These are phyloP conservation scores for Mortierella sp. DNA, from an alignment of 371 early-diverging fungal genomes.

Conservation along the genomic window DNA sequence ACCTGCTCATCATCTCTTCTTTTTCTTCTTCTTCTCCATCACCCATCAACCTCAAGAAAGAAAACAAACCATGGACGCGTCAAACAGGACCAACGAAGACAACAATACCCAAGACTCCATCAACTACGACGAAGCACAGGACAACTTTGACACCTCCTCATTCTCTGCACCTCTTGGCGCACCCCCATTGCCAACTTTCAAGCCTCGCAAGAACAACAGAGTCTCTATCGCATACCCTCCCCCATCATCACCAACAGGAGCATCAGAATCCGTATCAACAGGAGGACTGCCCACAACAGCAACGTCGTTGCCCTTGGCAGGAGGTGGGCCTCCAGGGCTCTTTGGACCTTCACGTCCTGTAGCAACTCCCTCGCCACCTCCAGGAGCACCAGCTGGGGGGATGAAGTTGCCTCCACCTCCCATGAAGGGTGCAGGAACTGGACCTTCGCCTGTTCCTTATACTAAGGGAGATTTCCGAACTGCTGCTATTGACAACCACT, in stretches of 20 bases:
- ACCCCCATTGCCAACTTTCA: conserved; percentile 34
- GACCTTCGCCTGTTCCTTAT: conserved; percentile 33
- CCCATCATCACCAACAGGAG: conserved; percentile 10
- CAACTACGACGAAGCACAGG: conserved; percentile 13
- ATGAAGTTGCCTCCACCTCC: conserved; percentile 52
- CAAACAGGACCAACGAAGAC: conserved; percentile 5
- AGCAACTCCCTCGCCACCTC: conserved; percentile 27
- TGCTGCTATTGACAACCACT: conserved; percentile 63
- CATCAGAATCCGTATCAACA: conserved; percentile 10
- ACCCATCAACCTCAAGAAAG: background rate
- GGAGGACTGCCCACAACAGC: conserved; percentile 17
- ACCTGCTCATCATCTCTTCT: conserved; percentile 1
- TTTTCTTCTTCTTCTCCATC: background rate
- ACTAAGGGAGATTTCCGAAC: conserved; percentile 62
- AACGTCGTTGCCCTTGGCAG: conserved; percentile 5
- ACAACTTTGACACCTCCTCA: conserved; percentile 32
- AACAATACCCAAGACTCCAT: conserved; percentile 9
- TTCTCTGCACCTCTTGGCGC: conserved; percentile 31
- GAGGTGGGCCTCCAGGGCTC: conserved; percentile 41
- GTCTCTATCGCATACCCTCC: conserved; percentile 34
- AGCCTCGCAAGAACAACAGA: conserved; percentile 49
- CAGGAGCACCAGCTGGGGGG: conserved; percentile 13
- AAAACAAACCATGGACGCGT: conserved; percentile 17
- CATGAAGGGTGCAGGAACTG: conserved; percentile 18
- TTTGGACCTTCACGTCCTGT: conserved; percentile 25